These are phyloP conservation scores for Microdochium paspali DNA, from an alignment of 2,329 filamentous ascomycete species.

Conservation along the genomic window DNA sequence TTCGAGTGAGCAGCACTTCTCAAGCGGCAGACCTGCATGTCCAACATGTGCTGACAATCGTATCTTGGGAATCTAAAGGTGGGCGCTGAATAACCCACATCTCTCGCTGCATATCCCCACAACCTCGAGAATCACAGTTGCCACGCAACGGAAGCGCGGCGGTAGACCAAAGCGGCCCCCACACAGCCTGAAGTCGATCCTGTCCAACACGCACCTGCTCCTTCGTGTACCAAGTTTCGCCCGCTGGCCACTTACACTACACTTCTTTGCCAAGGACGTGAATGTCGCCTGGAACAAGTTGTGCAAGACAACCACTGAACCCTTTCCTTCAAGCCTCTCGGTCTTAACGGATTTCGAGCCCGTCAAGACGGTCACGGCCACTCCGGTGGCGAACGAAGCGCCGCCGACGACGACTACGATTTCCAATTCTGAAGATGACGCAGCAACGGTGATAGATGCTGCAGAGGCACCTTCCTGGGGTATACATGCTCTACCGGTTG, in stretches of 20 bases:
- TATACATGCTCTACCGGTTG: slow-evolving; percentile 43
- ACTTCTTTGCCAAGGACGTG: slow-evolving; percentile 68
- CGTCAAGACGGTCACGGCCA: background rate
- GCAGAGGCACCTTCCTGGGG: slow-evolving; percentile 25
- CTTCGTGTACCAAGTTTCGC: slow-evolving; percentile 71
- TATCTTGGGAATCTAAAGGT: slow-evolving; percentile 39
- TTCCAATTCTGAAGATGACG: background rate
- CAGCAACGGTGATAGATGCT: background rate
- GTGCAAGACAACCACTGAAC: slow-evolving; percentile 36
- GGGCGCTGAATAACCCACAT: slow-evolving; percentile 86
- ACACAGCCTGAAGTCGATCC: slow-evolving; percentile 53
- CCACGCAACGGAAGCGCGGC: slow-evolving; percentile 40
- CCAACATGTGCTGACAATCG: too few species aligned
- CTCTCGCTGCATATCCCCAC: slow-evolving; percentile 67
- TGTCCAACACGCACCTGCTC: slow-evolving; percentile 76
- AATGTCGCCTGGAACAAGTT: slow-evolving; percentile 58
- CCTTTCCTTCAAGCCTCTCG: slow-evolving; percentile 36
- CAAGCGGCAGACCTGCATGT: too few species aligned
- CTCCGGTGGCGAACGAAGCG: background rate
- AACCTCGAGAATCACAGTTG: slow-evolving; percentile 46
- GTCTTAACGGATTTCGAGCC: slow-evolving; percentile 47
- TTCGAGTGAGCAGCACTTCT: slow-evolving; percentile 91
- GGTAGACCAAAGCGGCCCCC: slow-evolving; percentile 47
- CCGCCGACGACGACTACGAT: background rate
- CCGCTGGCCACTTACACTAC: slow-evolving; percentile 72